A percentile compares a stretch with the other conserved stretches of the same genome.
phyloP scores from a whole-genome alignment of 148 eudicot genomes.

The Dianthus caryophyllus region DNA sequence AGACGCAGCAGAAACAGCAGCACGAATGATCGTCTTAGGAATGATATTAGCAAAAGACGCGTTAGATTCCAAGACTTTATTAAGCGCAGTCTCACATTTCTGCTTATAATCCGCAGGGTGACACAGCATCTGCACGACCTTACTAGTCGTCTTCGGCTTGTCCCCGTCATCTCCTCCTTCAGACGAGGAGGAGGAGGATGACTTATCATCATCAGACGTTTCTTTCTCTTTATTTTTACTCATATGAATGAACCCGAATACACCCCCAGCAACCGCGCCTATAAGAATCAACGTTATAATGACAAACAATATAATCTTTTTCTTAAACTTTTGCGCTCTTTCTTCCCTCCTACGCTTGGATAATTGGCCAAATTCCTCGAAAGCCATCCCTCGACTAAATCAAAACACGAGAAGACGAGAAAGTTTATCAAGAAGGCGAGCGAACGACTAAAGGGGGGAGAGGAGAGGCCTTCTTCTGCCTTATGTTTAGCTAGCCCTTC shows the following conservation, averaged over 20 bases:
- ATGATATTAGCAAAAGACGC: constrained; percentile 6
- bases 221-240: constrained; percentile 1
- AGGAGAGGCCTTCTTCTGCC: constrained; percentile 39
- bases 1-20: constrained; percentile 8
- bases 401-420: background rate
- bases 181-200: background rate
- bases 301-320: constrained; percentile 28
- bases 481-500: constrained; percentile 31
- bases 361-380: constrained; percentile 62
- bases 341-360: constrained; percentile 59
- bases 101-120: constrained; percentile 50
- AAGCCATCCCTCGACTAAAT: constrained; percentile 40
- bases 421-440: background rate
- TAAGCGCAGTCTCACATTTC: constrained; percentile 46
- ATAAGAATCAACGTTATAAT: constrained; percentile 32
- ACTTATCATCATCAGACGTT: background rate
- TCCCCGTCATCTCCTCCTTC: constrained; percentile 7
- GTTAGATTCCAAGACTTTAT: constrained; percentile 31
- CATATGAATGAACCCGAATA: constrained; percentile 28
- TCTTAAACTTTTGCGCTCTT: constrained; percentile 34
- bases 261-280: constrained; percentile 36
- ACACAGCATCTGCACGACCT: constrained; percentile 48
- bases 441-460: too few species aligned
- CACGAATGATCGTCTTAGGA: constrained; percentile 10
- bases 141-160: constrained; percentile 16